These are phyloP conservation scores for Jatropha podagrica DNA, from an alignment of 441 rosid genomes.

Conservation along the genomic window DNA sequence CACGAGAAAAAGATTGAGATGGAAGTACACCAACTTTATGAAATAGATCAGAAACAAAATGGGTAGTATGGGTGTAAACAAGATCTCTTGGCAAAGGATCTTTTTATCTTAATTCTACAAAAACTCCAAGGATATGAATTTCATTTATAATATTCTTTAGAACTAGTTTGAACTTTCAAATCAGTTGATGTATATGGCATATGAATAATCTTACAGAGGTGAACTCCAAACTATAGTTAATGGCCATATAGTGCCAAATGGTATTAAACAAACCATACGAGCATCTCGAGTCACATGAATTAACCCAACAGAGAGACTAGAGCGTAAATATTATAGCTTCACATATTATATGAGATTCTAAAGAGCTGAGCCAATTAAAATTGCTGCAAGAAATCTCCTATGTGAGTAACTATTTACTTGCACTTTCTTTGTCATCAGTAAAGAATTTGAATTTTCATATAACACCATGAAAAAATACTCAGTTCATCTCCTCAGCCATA, in stretches of 20 bases:
- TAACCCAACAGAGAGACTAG: background rate
- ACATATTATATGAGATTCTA: background rate
- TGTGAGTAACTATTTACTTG: background rate
- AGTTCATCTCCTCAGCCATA: background rate
- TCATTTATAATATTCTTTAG: background rate
- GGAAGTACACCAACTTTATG: background rate
- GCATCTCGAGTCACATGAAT: background rate
- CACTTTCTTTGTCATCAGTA: background rate
- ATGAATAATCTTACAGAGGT: background rate
- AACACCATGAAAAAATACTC: background rate
- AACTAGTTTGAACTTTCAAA: background rate
- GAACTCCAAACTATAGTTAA: background rate
- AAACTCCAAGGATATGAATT: background rate
- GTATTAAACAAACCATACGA: background rate
- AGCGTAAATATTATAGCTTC: background rate
- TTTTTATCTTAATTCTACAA: background rate
- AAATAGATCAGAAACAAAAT: background rate
- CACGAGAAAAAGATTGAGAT: background rate
- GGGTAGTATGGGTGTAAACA: background rate
- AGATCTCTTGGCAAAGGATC: background rate
- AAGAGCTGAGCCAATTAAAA: background rate
- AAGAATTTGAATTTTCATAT: too few relatives aligned
- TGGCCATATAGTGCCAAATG: background rate
- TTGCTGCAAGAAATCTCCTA: background rate
- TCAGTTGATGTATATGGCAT: background rate